Evolutionary conservation across 1,284 basidiomycete genomes (phyloP), one percentile per base, ranked within the genome.

Genomic region (Amylostereum areolatum): DNA sequence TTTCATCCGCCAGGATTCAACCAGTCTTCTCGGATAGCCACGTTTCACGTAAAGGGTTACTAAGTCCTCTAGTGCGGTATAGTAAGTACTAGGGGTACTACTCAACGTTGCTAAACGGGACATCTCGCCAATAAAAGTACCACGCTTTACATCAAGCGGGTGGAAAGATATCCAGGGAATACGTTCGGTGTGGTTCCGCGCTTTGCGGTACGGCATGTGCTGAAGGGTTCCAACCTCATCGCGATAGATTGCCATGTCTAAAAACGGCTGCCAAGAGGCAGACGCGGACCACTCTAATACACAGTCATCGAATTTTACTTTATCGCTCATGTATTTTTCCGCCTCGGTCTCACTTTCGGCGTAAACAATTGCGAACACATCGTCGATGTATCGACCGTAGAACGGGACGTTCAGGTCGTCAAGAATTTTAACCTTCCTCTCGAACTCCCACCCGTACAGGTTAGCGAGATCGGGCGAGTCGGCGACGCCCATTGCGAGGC

Each of bases 351-450:
- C 33, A 35, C 56, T 55, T 0, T 45, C 7, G 4, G 63, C 66
- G 35, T 62, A 62, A 1, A 70, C 60, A 6, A 71, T 45, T 0
- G 52, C 59, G 12, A 68, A 51, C 45, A 57, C 56, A 48, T 72
- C 69, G 52, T 71, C 68, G 53, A 72, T 69, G 50, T 67, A 72
- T 3, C 68, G 48, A 0, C 67, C 62, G 51, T 69, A 71, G 50
- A 68, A 69, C 0, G 55, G 47, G 33, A 69, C 43, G n/a, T 50
- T 10, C 33, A n/a, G 59, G 49, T 61, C 41, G 12, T 50, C 34
- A 10, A 56, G 27, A 25, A 64, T 55, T 10, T 55, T 33, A n/a
- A 31, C 11, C 24, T 52, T 31, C 5, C 48, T 40, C 49, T 69
- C 66, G 40, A 47, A 63, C 1, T 44, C 57, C 11, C 28, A 45